Percentiles rank a stretch among this genome's conserved stretches.
phyloP scores from a whole-genome alignment of 495 filamentous ascomycete genomes.

The Apiosordaria backusii region DNA sequence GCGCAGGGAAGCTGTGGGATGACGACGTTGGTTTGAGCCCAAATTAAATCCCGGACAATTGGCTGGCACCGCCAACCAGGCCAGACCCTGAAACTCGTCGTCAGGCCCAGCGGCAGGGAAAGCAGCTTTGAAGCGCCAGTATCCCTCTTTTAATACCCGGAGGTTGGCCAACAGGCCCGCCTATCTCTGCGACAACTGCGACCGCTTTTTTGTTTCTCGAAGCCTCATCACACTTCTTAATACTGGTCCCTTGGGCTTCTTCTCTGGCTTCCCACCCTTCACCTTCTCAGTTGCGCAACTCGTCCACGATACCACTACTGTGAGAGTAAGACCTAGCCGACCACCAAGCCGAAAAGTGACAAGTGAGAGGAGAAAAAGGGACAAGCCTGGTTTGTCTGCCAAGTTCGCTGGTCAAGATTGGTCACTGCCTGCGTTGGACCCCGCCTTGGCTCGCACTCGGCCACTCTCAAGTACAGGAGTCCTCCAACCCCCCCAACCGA shows the following conservation, averaged over 20 bases:
- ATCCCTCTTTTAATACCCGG: background rate
- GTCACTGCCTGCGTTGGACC: constrained; percentile 14
- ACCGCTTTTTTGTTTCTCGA: background rate
- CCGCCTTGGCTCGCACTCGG: constrained; percentile 6
- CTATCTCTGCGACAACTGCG: constrained; percentile 6
- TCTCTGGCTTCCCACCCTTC: background rate
- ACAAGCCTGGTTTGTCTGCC: constrained; percentile 15
- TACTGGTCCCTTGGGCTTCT: constrained; percentile 8
- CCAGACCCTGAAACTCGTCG: constrained; percentile 39
- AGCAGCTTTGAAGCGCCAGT: background rate
- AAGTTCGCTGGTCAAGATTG: constrained; percentile 16
- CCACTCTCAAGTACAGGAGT: constrained; percentile 10
- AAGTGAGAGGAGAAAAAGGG: constrained; percentile 5
- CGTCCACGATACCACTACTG: too few species aligned
- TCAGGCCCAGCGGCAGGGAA: constrained; percentile 3
- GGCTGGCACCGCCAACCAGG: constrained; percentile 26
- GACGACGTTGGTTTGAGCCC: constrained; percentile 45
- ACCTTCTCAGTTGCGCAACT: background rate
- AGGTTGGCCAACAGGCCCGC: constrained; percentile 4
- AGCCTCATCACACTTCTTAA: constrained; percentile 6
- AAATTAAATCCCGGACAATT: constrained; percentile 32
- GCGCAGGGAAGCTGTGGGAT: constrained; percentile 36
- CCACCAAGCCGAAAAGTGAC: background rate
- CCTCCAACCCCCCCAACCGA: constrained; percentile 12
- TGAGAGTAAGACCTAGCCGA: constrained; percentile 1